Evolutionary conservation across 2,329 filamentous ascomycete genomes (phyloP), one percentile per base, ranked within the genome.

Genomic region (Scopulariopsis brevicaulis): DNA sequence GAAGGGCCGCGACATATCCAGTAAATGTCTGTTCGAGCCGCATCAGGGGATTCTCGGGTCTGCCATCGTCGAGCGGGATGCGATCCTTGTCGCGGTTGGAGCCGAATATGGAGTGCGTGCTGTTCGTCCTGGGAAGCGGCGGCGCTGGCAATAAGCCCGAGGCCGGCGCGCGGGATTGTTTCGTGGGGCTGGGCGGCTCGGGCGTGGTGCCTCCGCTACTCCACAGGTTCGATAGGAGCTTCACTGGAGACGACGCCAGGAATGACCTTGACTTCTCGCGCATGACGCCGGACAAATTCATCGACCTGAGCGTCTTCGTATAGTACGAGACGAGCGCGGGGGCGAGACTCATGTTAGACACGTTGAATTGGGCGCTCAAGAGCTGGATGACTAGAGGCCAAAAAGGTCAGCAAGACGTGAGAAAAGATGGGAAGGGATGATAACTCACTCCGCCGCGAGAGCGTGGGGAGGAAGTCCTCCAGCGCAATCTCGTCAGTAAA

Each of bases 11-110:
- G 53, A 92, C 82, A 65, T 95, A 95, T 22, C 89, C 87, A 0
- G 86, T 86, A 63, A 96, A 87, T 0, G 89, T 92, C 65, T 95
- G 87, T 70, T 96, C 92, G 1, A 96, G 74, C 55, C 85, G 84
- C 53, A 86, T 79, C 2, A 93, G 74, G 0, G 86, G 85, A 67
- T 86, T 87, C 59, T 85, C 77, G 0, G 80, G 80, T 58, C 71
- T 73, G n/a, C 81, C 78, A n/a, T 82, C 80, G 37, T 72, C 74
- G 24, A 72, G 63, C 37, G 73, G 71, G 55, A 73, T 69, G 7
- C 70, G 71, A 60, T 72, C 76, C 64, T 70, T 77, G 67, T 74
- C 79, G 63, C 71, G 77, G 61, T 76, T 73, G 24, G 83, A 81
- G 56, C 80, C 79, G 59, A 80, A 77, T 54, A 84, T 73, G 28